Evolutionary conservation across 345 rosid species (phyloP), one percentile per base, ranked within the genome.

Genomic region (Cochlearia excelsa): DNA sequence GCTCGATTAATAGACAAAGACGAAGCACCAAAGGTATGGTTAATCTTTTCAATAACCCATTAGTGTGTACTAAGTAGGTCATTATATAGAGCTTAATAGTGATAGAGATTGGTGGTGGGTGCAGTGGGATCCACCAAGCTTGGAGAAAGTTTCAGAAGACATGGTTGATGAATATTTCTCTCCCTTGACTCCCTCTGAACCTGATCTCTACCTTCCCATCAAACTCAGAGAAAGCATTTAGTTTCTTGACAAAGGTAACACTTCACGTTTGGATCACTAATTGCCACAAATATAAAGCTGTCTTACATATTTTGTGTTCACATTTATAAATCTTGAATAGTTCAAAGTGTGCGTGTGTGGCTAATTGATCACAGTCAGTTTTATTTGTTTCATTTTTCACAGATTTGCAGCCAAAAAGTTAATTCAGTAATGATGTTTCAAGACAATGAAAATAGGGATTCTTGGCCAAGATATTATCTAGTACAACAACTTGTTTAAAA

Each of bases 1-100:
- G 96, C 99, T 39, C 79, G 87, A 62, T 63, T 87, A 82, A 82
- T 90, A 77, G 95, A 82, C 61, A 89, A 69, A 75, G 90, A 93
- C 70, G 74, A 75, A 30, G 78, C 81, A 4, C 90, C 96, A 7
- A 84, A 87, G 92, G 99, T 87, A 76, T 48, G 23, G 28, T 23
- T 45, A 52, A 29, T 26, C 26, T 33, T 49, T 38, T 27, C n/a
- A 39, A 1, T 37, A 45, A 52, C 2, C 3, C 46, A 34, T 49
- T 2, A 33, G 7, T 56, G 44, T 65, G 3, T 40, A 30, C 39
- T 40, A 39, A 56, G 28, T 5, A 7, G 5, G 44, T 11, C 50
- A 48, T 16, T 51, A 23, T 44, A 35, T 31, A 44, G 40, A 40
- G 26, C 3, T 42, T 26, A 16, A 28, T 46, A 10, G 27, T 10